These are phyloP conservation scores for Cercospora berteroae DNA, from an alignment of 2,329 filamentous ascomycete genomes.

Conservation along the genomic window DNA sequence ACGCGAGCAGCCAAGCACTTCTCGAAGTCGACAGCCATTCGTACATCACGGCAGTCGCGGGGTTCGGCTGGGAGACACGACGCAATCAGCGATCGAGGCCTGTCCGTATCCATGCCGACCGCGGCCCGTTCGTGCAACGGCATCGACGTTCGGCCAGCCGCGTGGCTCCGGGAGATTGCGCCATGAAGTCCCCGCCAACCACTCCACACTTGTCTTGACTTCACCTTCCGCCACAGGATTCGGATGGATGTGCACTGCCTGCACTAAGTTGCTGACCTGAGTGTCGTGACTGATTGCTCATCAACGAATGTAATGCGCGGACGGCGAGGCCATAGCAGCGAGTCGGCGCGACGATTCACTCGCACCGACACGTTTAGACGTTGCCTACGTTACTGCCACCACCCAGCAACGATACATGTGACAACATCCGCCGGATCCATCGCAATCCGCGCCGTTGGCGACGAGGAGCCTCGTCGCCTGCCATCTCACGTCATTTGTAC, in stretches of 20 bases:
- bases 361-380: background rate
- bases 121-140: background rate
- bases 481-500: background rate
- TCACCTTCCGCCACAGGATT: too few species aligned
- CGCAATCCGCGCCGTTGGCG: background rate
- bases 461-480: background rate
- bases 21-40: background rate
- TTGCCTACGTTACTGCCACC: background rate
- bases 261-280: too few species aligned
- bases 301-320: background rate
- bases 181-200: background rate
- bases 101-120: background rate
- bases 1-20: background rate
- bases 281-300: background rate
- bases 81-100: background rate
- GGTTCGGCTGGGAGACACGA: background rate
- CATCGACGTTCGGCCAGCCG: constrained; percentile 7
- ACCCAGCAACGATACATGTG: background rate
- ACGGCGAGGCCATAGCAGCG: background rate
- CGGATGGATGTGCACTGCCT: too few species aligned
- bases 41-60: background rate
- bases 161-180: constrained; percentile 7
- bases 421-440: background rate
- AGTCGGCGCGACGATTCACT: background rate
- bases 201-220: background rate